Percentiles rank a stretch among this genome's conserved stretches.
These are phyloP conservation scores for Candida piceae DNA, from an alignment of 805 yeast species.

Conservation along the genomic window DNA sequence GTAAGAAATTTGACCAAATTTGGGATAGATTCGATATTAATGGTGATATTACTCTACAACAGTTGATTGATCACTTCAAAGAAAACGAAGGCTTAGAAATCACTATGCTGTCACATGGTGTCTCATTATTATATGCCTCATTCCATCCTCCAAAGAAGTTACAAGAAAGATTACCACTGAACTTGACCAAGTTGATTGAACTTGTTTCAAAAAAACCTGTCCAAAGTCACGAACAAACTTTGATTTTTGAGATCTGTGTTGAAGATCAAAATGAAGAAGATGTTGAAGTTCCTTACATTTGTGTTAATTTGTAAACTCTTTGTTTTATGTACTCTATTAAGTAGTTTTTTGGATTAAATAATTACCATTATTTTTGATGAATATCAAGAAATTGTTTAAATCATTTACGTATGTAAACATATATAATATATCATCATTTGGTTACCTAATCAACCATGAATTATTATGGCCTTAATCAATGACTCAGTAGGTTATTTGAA, in stretches of 20 bases:
- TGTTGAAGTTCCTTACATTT: constrained; percentile 88
- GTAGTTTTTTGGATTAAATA: no score
- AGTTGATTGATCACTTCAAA: constrained; percentile 70
- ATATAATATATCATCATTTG: no score
- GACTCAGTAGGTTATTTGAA: no score
- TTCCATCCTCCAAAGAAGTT: constrained; percentile 91
- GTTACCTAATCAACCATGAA: no score
- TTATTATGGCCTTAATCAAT: no score
- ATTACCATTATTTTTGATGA: no score
- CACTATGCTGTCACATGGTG: constrained; percentile 89
- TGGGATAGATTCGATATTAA: constrained; percentile 91
- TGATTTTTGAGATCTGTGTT: constrained; percentile 86
- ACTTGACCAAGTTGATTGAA: constrained; percentile 72
- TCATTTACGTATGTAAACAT: no score
- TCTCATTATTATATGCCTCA: constrained; percentile 83
- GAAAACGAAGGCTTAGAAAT: constrained; percentile 80
- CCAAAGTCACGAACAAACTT: constrained; percentile 64
- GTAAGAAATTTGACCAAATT: constrained; percentile 74
- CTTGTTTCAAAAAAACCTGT: constrained; percentile 81
- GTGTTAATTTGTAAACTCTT: constrained; percentile 42
- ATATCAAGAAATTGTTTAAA: no score
- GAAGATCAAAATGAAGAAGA: constrained; percentile 93
- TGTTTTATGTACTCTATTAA: no score
- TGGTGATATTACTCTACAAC: constrained; percentile 72
- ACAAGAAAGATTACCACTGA: constrained; percentile 66